Evolutionary conservation across 108 stramenopile genomes (phyloP).

Genomic region (Discostella pseudostelligera): DNA sequence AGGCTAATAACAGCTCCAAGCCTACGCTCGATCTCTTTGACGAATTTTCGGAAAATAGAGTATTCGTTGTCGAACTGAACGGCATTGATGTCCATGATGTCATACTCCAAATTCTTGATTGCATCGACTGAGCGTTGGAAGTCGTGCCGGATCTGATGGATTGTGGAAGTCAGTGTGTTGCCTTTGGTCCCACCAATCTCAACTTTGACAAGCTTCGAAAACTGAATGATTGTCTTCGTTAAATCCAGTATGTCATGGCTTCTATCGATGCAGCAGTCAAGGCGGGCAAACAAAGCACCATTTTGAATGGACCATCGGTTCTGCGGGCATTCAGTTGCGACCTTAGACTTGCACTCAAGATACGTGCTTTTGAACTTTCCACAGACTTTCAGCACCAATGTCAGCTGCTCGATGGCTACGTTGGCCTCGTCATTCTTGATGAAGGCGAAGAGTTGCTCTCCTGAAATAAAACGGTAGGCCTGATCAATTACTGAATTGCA

Average conservation of each 20-base stretch:
- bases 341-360: constrained; percentile 77
- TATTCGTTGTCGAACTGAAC: constrained; percentile 85
- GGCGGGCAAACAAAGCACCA: constrained; percentile 88
- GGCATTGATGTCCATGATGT: constrained; percentile 86
- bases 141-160: constrained; percentile 81
- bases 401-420: constrained; percentile 64
- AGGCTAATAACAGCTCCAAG: constrained; percentile 80
- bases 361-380: constrained; percentile 82
- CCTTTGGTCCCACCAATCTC: constrained; percentile 92
- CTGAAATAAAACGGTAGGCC: constrained; percentile 78
- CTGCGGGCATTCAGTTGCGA: constrained; percentile 72
- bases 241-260: constrained; percentile 89
- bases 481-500: constrained; percentile 87
- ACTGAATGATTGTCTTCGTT: constrained; percentile 85
- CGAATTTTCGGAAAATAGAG: constrained; percentile 68
- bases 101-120: constrained; percentile 82
- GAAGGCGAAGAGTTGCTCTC: constrained; percentile 78
- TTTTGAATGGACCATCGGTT: constrained; percentile 87
- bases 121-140: constrained; percentile 71
- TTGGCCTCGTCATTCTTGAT: constrained; percentile 86
- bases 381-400: constrained; percentile 67
- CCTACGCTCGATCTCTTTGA: constrained; percentile 89
- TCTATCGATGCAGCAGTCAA: constrained; percentile 87
- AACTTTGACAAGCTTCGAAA: constrained; percentile 83
- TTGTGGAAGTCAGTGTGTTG: constrained; percentile 70